Conservation (phyloP, 164 flowering plant species). For the Taxillus chinensis region DNA sequence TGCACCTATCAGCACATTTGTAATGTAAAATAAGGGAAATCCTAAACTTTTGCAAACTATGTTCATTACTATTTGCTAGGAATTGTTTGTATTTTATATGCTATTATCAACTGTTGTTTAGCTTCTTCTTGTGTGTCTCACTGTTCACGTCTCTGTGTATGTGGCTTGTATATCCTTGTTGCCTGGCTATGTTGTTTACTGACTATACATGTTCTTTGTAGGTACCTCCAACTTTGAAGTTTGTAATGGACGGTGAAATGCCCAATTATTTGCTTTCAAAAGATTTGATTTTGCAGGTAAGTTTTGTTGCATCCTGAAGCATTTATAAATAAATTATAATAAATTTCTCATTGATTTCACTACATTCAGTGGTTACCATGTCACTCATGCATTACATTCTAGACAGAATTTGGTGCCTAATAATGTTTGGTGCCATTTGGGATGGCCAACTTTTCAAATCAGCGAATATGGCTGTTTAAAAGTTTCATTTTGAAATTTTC, state of each 20-base stretch:
- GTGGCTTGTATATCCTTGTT: neutral
- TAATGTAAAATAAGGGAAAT: too few relatives aligned
- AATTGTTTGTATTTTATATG: neutral
- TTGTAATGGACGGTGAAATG: conserved; percentile 97
- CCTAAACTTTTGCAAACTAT: too few relatives aligned
- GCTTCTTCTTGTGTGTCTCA: neutral
- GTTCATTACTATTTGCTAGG: neutral
- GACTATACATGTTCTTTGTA: conserved; percentile 21
- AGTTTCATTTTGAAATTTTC: too few relatives aligned
- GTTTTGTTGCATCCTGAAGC: conserved; percentile 11
- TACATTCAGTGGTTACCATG: too few relatives aligned
- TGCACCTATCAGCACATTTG: too few relatives aligned
- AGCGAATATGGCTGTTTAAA: too few relatives aligned
- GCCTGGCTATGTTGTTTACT: neutral
- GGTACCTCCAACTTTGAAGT: conserved; percentile 94
- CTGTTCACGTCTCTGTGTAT: neutral
- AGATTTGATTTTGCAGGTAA: conserved; percentile 97
- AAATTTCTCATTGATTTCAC: too few relatives aligned
- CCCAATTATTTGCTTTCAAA: conserved; percentile 86
- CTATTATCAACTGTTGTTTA: neutral
- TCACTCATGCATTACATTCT: too few relatives aligned
- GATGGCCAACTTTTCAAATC: too few relatives aligned
- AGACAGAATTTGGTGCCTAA: too few relatives aligned
- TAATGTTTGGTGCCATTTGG: too few relatives aligned
- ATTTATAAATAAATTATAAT: neutral